Evolutionary conservation across 169 alveolate species (phyloP).

Genomic region (Sarcocystis neurona): DNA sequence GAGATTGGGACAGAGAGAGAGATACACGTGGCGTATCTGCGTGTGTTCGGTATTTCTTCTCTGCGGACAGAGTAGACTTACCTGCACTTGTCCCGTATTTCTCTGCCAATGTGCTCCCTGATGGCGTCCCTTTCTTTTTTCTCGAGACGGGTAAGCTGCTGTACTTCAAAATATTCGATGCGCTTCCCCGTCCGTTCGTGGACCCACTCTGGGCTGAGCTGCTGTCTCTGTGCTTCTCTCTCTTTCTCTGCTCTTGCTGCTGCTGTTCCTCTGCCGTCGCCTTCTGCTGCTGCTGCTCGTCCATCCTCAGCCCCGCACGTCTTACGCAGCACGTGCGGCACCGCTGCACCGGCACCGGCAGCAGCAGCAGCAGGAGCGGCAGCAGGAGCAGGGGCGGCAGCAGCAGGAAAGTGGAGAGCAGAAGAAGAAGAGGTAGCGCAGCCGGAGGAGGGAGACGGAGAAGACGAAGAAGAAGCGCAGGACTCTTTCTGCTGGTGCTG

Average conservation of each 20-base stretch:
- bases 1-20: no score
- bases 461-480: no score
- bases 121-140: slow-evolving; percentile 35
- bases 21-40: no score
- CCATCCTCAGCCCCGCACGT: no score
- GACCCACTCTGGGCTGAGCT: neutral
- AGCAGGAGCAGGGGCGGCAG: neutral
- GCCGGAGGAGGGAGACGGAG: no score
- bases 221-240: neutral
- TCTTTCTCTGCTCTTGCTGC: neutral
- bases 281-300: no score
- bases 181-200: slow-evolving; percentile 21
- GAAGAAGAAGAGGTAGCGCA: no score
- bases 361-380: slow-evolving; percentile 19
- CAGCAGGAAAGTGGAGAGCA: neutral
- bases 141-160: slow-evolving; percentile 7
- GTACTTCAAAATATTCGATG: slow-evolving; percentile 25
- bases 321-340: no score
- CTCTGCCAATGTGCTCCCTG: slow-evolving; percentile 12
- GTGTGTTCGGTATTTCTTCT: no score
- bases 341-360: slow-evolving; percentile 2
- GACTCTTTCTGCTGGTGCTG: no score
- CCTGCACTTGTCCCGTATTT: slow-evolving; percentile 54
- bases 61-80: neutral
- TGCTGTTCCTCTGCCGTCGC: neutral